A percentile compares a stretch with the other conserved stretches of the same genome.
These are phyloP conservation scores for Lepiota venenata DNA, from an alignment of 768 basidiomycete species.

Conservation along the genomic window DNA sequence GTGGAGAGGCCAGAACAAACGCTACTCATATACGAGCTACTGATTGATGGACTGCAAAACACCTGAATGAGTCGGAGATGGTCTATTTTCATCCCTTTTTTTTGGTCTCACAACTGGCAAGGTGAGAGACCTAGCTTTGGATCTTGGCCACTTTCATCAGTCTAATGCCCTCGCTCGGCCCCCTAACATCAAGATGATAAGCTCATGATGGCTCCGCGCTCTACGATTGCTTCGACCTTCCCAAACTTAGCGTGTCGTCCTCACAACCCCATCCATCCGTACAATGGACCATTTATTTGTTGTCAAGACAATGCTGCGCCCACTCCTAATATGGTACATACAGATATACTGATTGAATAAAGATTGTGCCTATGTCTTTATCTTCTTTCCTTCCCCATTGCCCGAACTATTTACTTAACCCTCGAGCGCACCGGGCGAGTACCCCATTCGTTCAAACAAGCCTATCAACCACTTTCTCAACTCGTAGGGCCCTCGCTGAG, in stretches of 20 bases:
- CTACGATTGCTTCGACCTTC: background rate
- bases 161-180: background rate
- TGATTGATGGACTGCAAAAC: slow-evolving; percentile 27
- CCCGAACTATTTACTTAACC: no score
- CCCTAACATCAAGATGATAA: background rate
- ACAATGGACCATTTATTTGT: background rate
- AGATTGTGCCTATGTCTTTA: background rate
- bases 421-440: no score
- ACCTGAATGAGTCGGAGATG: background rate
- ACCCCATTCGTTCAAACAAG: no score
- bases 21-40: slow-evolving; percentile 58
- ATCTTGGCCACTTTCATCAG: background rate
- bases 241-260: background rate
- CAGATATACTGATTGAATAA: background rate
- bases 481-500: no score
- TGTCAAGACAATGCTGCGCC: background rate
- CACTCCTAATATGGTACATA: background rate
- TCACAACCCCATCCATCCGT: slow-evolving; percentile 4
- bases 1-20: slow-evolving; percentile 71
- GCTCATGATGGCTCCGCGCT: background rate
- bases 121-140: no score
- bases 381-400: background rate
- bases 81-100: no score
- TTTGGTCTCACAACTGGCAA: no score
- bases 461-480: no score